Evolutionary conservation across 441 rosid species (phyloP).

Genomic region (Pelargonium myrrhifolium): DNA sequence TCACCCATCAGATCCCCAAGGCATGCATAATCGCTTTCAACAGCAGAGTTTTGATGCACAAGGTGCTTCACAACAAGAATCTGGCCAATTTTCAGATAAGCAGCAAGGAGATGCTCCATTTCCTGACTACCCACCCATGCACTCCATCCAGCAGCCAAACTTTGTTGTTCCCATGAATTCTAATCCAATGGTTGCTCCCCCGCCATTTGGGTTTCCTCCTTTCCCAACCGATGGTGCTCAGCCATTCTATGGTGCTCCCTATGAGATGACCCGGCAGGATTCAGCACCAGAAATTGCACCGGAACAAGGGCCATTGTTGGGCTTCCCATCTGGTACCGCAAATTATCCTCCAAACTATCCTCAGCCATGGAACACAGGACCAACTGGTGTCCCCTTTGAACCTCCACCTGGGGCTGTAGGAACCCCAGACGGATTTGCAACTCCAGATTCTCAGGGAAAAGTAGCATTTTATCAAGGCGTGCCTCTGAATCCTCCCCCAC

Average conservation of each 20-base stretch:
- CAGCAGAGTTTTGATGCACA: conserved; percentile 26
- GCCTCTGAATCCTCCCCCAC: no score
- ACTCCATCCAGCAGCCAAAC: conserved; percentile 28
- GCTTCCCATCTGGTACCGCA: conserved; percentile 54
- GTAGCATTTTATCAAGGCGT: no score
- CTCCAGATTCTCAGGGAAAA: conserved; percentile 31
- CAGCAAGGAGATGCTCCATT: conserved; percentile 47
- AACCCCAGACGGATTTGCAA: conserved; percentile 18
- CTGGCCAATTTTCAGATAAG: no score
- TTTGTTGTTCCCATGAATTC: conserved; percentile 36
- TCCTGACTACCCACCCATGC: conserved; percentile 55
- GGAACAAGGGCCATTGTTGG: conserved; percentile 65
- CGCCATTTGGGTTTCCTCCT: conserved; percentile 28
- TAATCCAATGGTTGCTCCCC: conserved; percentile 1
- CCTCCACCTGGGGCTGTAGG: conserved; percentile 22
- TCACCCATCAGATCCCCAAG: conserved; percentile 38
- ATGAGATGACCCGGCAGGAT: conserved; percentile 44
- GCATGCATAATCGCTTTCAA: conserved; percentile 33
- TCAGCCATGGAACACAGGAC: conserved; percentile 54
- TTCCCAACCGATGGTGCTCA: conserved; percentile 20
- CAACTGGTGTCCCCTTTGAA: conserved; percentile 21
- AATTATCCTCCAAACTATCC: conserved; percentile 32
- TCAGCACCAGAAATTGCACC: conserved; percentile 47
- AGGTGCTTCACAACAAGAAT: conserved; percentile 36
- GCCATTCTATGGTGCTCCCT: conserved; percentile 51